Evolutionary conservation across 306 rosid genomes (phyloP).

Genomic region (Gillenia trifoliata): DNA sequence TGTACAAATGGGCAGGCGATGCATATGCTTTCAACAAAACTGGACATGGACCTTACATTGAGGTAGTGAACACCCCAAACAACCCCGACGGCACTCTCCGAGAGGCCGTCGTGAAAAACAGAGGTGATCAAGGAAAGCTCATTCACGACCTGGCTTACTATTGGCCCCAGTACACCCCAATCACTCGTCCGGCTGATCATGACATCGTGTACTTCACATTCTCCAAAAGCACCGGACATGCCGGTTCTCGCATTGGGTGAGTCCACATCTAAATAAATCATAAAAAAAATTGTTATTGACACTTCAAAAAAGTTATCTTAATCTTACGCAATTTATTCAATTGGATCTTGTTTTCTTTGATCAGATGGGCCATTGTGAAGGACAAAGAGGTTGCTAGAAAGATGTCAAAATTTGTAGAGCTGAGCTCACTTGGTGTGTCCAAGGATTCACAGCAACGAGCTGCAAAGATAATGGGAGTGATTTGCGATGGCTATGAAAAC

Average conservation of each 20-base stretch:
- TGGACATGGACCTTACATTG: slow-evolving; percentile 54
- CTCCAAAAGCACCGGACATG: slow-evolving; percentile 91
- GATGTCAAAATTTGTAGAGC: slow-evolving; percentile 51
- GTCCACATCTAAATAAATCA: not conserved
- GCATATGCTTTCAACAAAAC: slow-evolving; percentile 38
- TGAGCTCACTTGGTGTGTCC: slow-evolving; percentile 70
- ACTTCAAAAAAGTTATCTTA: not conserved
- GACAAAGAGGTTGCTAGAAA: slow-evolving; percentile 60
- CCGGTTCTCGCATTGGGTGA: slow-evolving; percentile 87
- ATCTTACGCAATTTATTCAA: not conserved
- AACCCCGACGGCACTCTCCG: slow-evolving; percentile 67
- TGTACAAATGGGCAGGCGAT: slow-evolving; percentile 75
- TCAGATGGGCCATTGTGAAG: slow-evolving; percentile 79
- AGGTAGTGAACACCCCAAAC: slow-evolving; percentile 68
- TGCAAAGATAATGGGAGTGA: slow-evolving; percentile 53
- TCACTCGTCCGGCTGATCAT: slow-evolving; percentile 41
- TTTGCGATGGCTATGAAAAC: slow-evolving; percentile 51
- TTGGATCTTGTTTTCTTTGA: not conserved
- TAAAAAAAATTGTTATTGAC: not conserved
- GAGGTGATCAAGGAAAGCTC: slow-evolving; percentile 31
- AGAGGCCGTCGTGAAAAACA: slow-evolving; percentile 28
- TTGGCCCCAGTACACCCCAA: slow-evolving; percentile 86
- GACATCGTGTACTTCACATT: slow-evolving; percentile 81
- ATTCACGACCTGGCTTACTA: slow-evolving; percentile 77
- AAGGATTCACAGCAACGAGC: slow-evolving; percentile 74